Base-by-base conservation (phyloP, 129 eudicot genomes). In the Ambrosia trifida region DNA sequence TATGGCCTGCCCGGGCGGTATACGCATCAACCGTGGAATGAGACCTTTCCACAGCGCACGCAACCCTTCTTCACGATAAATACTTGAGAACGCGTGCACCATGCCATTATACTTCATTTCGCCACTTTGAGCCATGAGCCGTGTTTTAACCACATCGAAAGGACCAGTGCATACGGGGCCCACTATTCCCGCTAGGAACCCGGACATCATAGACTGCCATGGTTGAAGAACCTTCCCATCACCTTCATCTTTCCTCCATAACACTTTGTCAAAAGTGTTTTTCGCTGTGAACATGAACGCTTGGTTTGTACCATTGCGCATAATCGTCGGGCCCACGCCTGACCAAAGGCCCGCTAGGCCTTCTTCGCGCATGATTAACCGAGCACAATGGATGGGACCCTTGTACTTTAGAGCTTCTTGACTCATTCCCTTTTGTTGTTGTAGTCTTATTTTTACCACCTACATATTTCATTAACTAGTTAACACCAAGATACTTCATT, bases 1-100 rank as follows among this genome's bases (percentile, higher is more conserved):
- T 33, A 92, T 92, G 11, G 98, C 98, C 80, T 89, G 98, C 10
- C 98, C 98, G 0, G 98, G 98, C 3, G 98, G 98, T 53, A 92
- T 92, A 78, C 91, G 80, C 98, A 92, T 89, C 9, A 92, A 84
- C 66, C 98, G 77, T 24, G 98, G 98, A 72, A 92, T 57, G 43
- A 92, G 54, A 45, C 98, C 98, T 80, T 85, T 92, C 98, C 98
- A 92, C 66, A 92, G 57, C 5, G 96, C 88, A 20, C 66, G 83
- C 56, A 85, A 24, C 40, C 96, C 98, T 79, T 92, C 98, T 74
- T 92, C 98, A 3, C 70, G 76, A 33, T 86, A 87, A 44, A 92
- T 92, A 44, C 86, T 89, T 41, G 75, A 30, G 41, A 92, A 89
- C 3, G 96, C 95, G 64, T 89, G 95, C 77, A 92, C 51, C 96